A percentile compares a stretch with the other conserved stretches of the same genome.
phyloP scores from a whole-genome alignment of 768 basidiomycete species.

The Cystobasidium onofrii region DNA sequence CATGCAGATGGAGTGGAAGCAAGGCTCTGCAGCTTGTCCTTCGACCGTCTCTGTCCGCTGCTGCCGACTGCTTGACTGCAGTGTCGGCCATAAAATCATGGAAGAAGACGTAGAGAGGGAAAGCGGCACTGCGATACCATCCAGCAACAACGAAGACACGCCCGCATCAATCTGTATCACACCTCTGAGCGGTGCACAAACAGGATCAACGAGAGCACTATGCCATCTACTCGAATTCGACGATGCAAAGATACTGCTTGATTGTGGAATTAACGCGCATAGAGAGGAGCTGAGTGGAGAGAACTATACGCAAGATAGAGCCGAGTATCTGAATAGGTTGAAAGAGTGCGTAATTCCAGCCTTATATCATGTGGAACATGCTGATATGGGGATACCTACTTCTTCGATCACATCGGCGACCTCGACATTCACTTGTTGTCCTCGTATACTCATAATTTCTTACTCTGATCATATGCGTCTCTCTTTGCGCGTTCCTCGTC shows the following conservation, averaged over 20 bases:
- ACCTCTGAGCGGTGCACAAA: constrained; percentile 4
- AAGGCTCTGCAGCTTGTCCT: neutral
- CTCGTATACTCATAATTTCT: too few species aligned
- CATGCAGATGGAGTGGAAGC: neutral
- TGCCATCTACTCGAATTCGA: constrained; percentile 83
- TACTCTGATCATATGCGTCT: too few species aligned
- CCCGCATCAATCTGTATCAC: constrained; percentile 4
- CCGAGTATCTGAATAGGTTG: constrained; percentile 42
- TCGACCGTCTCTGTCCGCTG: neutral
- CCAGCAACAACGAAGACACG: neutral
- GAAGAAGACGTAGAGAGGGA: neutral
- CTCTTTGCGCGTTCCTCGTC: too few species aligned
- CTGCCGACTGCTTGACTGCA: neutral
- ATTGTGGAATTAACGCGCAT: constrained; percentile 89
- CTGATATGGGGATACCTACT: neutral
- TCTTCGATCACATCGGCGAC: neutral
- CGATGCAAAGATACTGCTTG: constrained; percentile 83
- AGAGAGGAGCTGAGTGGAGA: constrained; percentile 54
- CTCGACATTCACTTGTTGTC: too few species aligned
- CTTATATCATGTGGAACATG: neutral
- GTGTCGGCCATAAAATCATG: neutral
- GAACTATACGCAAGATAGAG: constrained; percentile 43
- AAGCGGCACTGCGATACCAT: neutral
- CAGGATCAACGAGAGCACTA: constrained; percentile 34
- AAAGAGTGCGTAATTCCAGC: constrained; percentile 41